These are phyloP conservation scores for Auriscalpium orientale DNA, from an alignment of 768 basidiomycete species.

Conservation along the genomic window DNA sequence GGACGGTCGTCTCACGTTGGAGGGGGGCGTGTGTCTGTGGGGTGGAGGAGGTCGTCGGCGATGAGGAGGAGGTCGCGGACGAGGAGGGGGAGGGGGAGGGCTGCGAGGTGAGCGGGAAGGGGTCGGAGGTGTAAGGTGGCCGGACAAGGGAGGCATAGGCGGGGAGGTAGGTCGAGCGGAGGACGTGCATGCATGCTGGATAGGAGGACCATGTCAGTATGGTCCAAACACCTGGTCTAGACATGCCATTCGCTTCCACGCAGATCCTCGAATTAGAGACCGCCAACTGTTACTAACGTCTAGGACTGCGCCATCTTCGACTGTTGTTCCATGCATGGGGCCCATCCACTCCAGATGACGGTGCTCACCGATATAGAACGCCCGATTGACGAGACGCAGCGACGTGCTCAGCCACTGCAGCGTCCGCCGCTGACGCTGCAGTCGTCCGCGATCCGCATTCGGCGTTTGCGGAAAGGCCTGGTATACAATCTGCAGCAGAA, in stretches of 20 bases:
- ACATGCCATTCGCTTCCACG: too few species aligned
- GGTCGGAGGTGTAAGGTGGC: conserved; percentile 67
- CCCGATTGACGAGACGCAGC: conserved; percentile 57
- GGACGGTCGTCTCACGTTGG: conserved; percentile 67
- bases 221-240: background rate
- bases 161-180: conserved; percentile 68
- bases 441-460: conserved; percentile 31
- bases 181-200: conserved; percentile 71
- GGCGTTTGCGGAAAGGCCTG: conserved; percentile 47
- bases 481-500: conserved; percentile 66
- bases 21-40: conserved; percentile 27
- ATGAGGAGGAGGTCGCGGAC: conserved; percentile 30
- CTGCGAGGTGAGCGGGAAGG: conserved; percentile 49
- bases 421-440: conserved; percentile 53
- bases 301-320: too few species aligned
- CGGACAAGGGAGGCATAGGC: conserved; percentile 57
- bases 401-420: conserved; percentile 62
- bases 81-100: conserved; percentile 17
- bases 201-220: background rate
- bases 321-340: too few species aligned
- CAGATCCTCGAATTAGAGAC: too few species aligned
- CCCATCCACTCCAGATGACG: background rate
- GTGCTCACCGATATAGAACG: conserved; percentile 57
- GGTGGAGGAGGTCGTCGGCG: too few species aligned
- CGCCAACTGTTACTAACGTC: too few species aligned